Percentiles rank a stretch among this genome's conserved stretches.
These are phyloP conservation scores for Fusarium odoratissimum DNA, from an alignment of 2,329 filamentous ascomycete genomes.

Conservation along the genomic window DNA sequence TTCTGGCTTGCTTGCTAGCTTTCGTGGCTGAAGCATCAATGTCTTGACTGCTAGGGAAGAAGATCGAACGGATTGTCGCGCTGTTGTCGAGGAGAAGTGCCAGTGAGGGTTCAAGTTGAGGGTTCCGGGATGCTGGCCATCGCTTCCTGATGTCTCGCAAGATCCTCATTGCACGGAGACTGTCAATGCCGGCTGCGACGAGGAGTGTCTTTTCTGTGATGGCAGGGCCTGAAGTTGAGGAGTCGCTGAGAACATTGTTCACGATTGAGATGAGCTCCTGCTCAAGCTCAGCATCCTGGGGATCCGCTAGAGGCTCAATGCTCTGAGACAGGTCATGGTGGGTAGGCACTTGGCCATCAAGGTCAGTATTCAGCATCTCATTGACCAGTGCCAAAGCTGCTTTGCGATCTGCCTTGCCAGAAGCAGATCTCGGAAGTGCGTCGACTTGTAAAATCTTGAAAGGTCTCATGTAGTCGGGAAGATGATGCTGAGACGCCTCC, in stretches of 20 bases:
- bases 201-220: neutral
- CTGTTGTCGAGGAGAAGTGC: neutral
- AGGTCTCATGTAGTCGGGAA: constrained; percentile 29
- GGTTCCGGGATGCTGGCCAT: neutral
- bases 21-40: accelerated
- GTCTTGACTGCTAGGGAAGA: neutral
- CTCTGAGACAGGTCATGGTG: accelerated
- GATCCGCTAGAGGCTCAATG: neutral
- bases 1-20: neutral
- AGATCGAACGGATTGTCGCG: neutral
- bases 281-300: neutral
- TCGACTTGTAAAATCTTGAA: neutral
- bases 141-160: constrained; percentile 13
- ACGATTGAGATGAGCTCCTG: neutral
- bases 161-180: constrained; percentile 22
- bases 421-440: neutral
- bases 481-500: neutral
- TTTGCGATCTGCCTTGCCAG: constrained; percentile 18
- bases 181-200: constrained; percentile 7
- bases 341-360: accelerated
- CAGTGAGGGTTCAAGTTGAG: constrained; percentile 4
- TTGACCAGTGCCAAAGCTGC: neutral
- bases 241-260: neutral
- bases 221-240: accelerated
- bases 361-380: neutral